phyloP scores from a whole-genome alignment of 352 stramenopile species.

The Plasmopara muralis region DNA sequence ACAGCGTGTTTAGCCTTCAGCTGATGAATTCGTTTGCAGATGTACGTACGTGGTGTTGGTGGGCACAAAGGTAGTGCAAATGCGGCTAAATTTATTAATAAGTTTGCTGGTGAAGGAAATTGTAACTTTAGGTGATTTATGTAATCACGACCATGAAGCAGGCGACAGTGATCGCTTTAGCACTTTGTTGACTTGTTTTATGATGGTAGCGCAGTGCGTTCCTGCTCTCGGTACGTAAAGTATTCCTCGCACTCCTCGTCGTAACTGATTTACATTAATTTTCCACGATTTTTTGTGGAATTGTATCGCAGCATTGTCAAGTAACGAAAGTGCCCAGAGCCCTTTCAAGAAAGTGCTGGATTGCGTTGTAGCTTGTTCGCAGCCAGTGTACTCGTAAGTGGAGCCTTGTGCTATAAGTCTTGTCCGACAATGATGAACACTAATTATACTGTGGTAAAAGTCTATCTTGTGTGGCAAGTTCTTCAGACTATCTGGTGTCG shows the following conservation, averaged over 20 bases:
- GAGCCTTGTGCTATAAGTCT: background rate
- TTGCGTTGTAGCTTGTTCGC: slow-evolving; percentile 20
- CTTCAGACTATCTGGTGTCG: slow-evolving; percentile 31
- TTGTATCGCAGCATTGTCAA: slow-evolving; percentile 10
- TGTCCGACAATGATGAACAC: background rate
- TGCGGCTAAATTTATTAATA: background rate
- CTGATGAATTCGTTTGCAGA: slow-evolving; percentile 52
- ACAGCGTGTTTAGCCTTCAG: slow-evolving; percentile 67
- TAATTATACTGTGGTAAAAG: slow-evolving; percentile 4
- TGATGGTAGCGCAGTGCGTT: slow-evolving; percentile 48
- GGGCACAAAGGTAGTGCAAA: background rate
- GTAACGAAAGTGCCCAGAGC: slow-evolving; percentile 10
- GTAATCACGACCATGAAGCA: slow-evolving; percentile 12
- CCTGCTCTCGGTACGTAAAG: slow-evolving; percentile 35
- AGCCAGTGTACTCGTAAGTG: slow-evolving; percentile 42
- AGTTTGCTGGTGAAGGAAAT: slow-evolving; percentile 34
- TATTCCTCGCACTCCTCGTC: background rate
- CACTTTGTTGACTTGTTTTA: slow-evolving; percentile 42
- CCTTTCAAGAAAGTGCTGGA: slow-evolving; percentile 28
- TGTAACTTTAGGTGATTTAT: slow-evolving; percentile 25
- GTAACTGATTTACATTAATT: background rate
- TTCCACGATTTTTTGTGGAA: background rate
- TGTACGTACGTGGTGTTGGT: slow-evolving; percentile 21
- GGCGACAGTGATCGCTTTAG: slow-evolving; percentile 31
- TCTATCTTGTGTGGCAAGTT: slow-evolving; percentile 38